Base-by-base conservation (phyloP, 139 green algal genomes). In the Raphidocelis subcapitata region DNA sequence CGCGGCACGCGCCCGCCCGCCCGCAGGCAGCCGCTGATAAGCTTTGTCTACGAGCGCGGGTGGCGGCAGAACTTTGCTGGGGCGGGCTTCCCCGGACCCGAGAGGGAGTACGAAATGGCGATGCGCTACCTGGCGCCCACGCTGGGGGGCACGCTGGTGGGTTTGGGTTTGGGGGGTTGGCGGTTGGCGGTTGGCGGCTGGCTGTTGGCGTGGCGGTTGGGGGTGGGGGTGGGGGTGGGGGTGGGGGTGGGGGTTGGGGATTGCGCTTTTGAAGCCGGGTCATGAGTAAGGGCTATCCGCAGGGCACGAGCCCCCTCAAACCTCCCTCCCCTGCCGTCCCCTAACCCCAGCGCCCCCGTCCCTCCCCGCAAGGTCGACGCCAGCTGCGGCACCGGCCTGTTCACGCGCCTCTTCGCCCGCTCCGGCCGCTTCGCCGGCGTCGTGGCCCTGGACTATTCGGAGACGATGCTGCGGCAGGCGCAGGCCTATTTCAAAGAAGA, bases 31-130 rank as follows among this genome's bases (percentile, higher is more conserved):
- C 94, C 94, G 26, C 64, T 95, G 20, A 82, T 99, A 0, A 87
- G 71, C 59, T 96, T 91, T 62, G 85, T 86, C 2, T 99, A 99
- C 82, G 95, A 99, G 82, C 85, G 95, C 5, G 95, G 95, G 15
- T 99, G 94, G 94, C 69, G 95, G 3, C 93, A 98, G 74, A 79
- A 76, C 26, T 99, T 99, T 72, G 72, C 81, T 0, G 92, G 89
- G 77, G 90, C 89, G n/a, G 92, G 93, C 31, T 98, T 97, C 76
- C 88, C 92, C 8, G 92, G 92, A 0, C 81, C 72, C 0, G 88
- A 94, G 31, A 81, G 84, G 72, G 93, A 97, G 82, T 89, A 85
- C 63, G 78, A 92, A 0, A 75, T 90, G 59, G 80, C 88, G 3
- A 83, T 94, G 75, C 52, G 89, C 5, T 91, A 85, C 32, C 69